phyloP scores from a whole-genome alignment of 1,139 yeast species.

The Hyphopichia pseudoburtonii region DNA sequence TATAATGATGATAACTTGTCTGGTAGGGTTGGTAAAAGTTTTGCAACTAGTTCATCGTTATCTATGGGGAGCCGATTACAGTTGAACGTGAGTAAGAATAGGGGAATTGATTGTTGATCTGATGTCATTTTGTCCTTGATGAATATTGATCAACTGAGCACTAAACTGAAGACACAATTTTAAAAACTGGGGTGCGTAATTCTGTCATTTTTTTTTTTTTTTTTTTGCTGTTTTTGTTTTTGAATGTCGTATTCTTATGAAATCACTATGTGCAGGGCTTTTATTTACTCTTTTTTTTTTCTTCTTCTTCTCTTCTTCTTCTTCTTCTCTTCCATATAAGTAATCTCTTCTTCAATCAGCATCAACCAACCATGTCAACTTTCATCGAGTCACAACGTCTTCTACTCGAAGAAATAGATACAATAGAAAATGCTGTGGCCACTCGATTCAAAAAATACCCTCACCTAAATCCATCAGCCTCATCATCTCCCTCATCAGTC shows the following conservation, averaged over 20 bases:
- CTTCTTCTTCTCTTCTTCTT: neutral
- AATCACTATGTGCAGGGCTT: too few relatives aligned
- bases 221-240: neutral
- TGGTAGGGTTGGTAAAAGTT: constrained; percentile 31
- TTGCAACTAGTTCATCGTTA: constrained; percentile 22
- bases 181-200: neutral
- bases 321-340: neutral
- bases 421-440: constrained; percentile 31
- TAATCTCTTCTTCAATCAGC: too few relatives aligned
- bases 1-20: constrained; percentile 42
- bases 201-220: neutral
- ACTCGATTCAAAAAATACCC: constrained; percentile 35
- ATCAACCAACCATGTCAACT: constrained; percentile 31
- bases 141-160: too few relatives aligned
- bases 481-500: constrained; percentile 1
- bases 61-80: constrained; percentile 31
- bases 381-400: constrained; percentile 38
- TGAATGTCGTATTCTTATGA: neutral
- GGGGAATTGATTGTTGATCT: constrained; percentile 8
- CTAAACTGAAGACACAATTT: neutral
- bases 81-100: constrained; percentile 42
- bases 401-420: constrained; percentile 38
- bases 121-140: neutral
- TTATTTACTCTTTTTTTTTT: neutral
- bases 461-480: constrained; percentile 13